A percentile compares a stretch with the other conserved stretches of the same genome.
Evolutionary conservation across 2,329 filamentous ascomycete genomes (phyloP).

Genomic region (Cytospora piceicola): DNA sequence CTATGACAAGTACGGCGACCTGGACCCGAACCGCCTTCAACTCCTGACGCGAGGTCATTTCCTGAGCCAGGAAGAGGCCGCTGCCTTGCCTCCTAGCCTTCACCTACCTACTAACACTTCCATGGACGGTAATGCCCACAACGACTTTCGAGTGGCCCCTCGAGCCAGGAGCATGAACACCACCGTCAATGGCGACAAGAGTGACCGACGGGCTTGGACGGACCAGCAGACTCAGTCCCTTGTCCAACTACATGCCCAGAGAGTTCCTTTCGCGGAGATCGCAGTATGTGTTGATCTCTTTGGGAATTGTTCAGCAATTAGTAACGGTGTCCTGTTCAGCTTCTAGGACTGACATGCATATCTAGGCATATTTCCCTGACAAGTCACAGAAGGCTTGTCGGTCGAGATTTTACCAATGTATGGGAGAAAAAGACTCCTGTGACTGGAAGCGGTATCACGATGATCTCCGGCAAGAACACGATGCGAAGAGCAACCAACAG

Average conservation of each 20-base stretch:
- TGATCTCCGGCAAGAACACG: neutral
- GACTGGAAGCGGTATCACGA: slow-evolving; percentile 4
- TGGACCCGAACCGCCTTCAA: slow-evolving; percentile 10
- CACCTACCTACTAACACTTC: neutral
- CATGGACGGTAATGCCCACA: neutral
- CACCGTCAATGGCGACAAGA: neutral
- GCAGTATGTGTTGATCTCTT: neutral
- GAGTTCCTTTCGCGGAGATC: neutral
- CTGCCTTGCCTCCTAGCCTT: neutral
- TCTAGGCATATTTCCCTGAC: neutral
- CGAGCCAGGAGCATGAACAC: neutral
- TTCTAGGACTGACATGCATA: neutral
- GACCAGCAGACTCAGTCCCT: neutral
- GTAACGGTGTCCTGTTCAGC: neutral
- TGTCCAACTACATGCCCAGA: neutral
- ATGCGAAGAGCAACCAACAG: neutral
- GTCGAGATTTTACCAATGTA: slow-evolving; percentile 11
- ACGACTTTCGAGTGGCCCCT: neutral
- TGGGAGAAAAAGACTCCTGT: neutral
- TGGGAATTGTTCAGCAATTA: neutral
- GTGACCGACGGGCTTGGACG: slow-evolving; percentile 2
- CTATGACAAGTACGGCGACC: slow-evolving; percentile 16
- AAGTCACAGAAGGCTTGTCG: slow-evolving; percentile 9
- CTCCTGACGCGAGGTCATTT: slow-evolving; percentile 11
- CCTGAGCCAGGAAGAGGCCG: slow-evolving; percentile 8